Base-by-base conservation (phyloP, 371 early-diverging fungal genomes). In the Mucor lusitanicus region DNA sequence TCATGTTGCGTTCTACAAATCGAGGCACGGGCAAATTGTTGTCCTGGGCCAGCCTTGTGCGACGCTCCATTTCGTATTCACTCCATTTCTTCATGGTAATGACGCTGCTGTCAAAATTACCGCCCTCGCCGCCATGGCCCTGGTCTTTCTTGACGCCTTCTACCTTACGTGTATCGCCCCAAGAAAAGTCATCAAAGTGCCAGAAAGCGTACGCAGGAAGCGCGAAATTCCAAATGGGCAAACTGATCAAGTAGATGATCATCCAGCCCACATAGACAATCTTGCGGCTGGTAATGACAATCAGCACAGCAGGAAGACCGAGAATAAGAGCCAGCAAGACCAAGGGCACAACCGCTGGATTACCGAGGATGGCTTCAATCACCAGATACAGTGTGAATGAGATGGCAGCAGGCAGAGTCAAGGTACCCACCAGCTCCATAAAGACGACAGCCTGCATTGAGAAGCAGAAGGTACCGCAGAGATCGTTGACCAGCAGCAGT, bases 141-240 rank as follows among this genome's bases (percentile, higher is more conserved):
- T 90, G 91, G 19, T 74, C 74, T 6, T 70, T 55, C 28, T 69
- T 53, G 39, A 71, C 85, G 35, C 97, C 94, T 53, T 87, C 91
- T 1, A 96, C 92, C 75, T 94, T 92, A 12, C 59, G n/a, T 13
- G 59, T 59, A 72, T 95, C 94, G 28, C 98, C 98, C 98, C 99
- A 99, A 4, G 95, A 91, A 72, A 99, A 99, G 79, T 99, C 99
- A 78, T 99, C 99, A 84, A 99, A 97, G 78, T 98, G 97, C 99
- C 99, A 99, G 84, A 93, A 97, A 4, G 98, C 93, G 79, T 99
- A 99, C 0, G 94, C 77, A 0, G 99, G 99, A 30, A 99, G 84
- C 61, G 95, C 87, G 68, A 98, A 92, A 72, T 97, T 95, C 97
- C 98, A 99, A n/a, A 99, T 88, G 1, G 99, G 99, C 27, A 97